Evolutionary conservation across 352 stramenopile genomes (phyloP).

Genomic region (Phytophthora podocarpi): DNA sequence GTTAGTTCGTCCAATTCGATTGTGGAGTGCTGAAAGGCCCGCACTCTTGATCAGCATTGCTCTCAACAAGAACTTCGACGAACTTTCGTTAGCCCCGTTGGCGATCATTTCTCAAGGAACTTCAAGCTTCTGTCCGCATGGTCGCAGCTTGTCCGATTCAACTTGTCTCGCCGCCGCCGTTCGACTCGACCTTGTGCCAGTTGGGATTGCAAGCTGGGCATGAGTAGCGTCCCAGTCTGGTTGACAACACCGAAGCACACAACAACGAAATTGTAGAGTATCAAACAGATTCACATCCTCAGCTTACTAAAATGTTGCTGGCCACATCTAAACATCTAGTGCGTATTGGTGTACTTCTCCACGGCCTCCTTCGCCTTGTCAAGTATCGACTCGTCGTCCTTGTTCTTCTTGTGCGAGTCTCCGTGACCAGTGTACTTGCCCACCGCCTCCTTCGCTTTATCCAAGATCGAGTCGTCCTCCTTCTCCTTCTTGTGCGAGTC

Average conservation of each 20-base stretch:
- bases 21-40: slow-evolving; percentile 10
- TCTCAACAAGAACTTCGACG: not conserved
- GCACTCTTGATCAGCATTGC: not conserved
- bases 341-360: slow-evolving; percentile 24
- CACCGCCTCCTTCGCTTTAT: slow-evolving; percentile 28
- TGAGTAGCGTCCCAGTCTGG: too few species aligned
- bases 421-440: slow-evolving; percentile 25
- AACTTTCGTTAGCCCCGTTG: not conserved
- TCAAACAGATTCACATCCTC: too few species aligned
- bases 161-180: too few species aligned
- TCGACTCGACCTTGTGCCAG: too few species aligned
- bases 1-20: slow-evolving; percentile 14
- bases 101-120: too few species aligned
- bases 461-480: slow-evolving; percentile 27
- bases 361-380: slow-evolving; percentile 31
- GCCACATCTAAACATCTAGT: too few species aligned
- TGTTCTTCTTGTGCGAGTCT: slow-evolving; percentile 3
- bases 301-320: too few species aligned
- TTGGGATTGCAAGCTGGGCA: too few species aligned
- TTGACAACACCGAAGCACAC: too few species aligned
- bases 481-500: slow-evolving; percentile 25
- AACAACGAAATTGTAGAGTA: too few species aligned
- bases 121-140: not conserved
- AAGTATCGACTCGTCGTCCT: slow-evolving; percentile 14
- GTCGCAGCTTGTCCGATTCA: not conserved